phyloP scores from a whole-genome alignment of 2,329 filamentous ascomycete species.

The Colletotrichum kahawae region DNA sequence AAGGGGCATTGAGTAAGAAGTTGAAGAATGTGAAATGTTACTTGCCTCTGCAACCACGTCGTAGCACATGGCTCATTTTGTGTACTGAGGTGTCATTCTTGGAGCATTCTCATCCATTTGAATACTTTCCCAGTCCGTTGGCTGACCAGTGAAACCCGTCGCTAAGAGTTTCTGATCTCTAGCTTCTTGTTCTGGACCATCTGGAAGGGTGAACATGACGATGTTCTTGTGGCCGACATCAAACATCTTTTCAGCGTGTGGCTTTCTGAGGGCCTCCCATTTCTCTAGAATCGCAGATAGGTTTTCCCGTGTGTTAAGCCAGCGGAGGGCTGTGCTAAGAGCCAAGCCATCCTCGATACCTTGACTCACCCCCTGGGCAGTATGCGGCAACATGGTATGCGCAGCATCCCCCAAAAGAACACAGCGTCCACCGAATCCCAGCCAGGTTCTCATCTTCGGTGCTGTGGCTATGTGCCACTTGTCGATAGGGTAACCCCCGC shows the following conservation, averaged over 20 bases:
- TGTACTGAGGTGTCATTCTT: not conserved
- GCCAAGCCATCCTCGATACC: not conserved
- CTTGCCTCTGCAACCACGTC: not conserved
- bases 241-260: not conserved
- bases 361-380: not conserved
- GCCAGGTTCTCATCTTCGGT: not conserved
- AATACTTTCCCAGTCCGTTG: not conserved
- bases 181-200: not conserved
- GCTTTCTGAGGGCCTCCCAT: not conserved
- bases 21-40: fast-evolving
- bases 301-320: not conserved
- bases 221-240: not conserved
- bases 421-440: not conserved
- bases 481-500: not conserved
- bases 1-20: not conserved
- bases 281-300: not conserved
- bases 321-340: not conserved
- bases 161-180: not conserved
- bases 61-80: not conserved
- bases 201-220: not conserved
- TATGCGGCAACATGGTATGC: not conserved
- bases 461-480: not conserved
- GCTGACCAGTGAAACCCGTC: not conserved
- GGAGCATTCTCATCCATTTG: not conserved
- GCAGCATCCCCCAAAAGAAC: not conserved